These are phyloP conservation scores for Colletotrichum tropicale DNA, from an alignment of 2,329 filamentous ascomycete genomes.

Conservation along the genomic window DNA sequence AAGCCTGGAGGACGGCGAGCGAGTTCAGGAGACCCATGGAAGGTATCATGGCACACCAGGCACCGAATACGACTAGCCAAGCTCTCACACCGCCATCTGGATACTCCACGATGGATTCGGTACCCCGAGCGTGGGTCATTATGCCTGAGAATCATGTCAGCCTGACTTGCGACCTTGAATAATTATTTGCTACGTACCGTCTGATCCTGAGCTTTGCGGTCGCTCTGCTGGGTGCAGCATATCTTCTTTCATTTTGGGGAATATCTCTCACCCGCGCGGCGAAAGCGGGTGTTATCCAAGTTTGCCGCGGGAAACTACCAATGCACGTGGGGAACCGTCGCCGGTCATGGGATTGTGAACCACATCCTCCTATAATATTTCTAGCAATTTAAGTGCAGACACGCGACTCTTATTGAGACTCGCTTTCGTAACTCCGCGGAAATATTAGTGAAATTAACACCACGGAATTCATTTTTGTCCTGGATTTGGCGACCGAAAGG, in stretches of 20 bases:
- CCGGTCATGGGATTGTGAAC: neutral
- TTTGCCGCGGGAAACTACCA: neutral
- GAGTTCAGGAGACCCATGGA: slow-evolving; percentile 71
- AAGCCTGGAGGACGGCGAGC: slow-evolving; percentile 69
- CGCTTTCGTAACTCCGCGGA: neutral
- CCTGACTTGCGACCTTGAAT: neutral
- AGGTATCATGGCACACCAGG: slow-evolving; percentile 68
- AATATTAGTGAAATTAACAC: neutral
- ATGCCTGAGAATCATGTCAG: neutral
- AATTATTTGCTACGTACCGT: neutral
- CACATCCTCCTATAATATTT: too few species aligned
- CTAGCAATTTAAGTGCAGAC: too few species aligned
- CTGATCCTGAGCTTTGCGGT: neutral
- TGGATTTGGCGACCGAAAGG: neutral
- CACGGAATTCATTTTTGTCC: neutral
- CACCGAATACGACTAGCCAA: slow-evolving; percentile 75
- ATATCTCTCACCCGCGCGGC: neutral
- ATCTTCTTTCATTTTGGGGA: neutral
- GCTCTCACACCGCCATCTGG: slow-evolving; percentile 72
- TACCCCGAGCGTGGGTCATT: neutral
- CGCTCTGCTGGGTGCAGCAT: neutral
- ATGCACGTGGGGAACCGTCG: neutral
- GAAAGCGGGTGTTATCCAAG: neutral
- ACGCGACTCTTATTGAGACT: neutral
- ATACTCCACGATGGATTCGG: slow-evolving; percentile 44